Conservation (phyloP, 2,329 filamentous ascomycete species). For the Aureobasidium sp. region DNA sequence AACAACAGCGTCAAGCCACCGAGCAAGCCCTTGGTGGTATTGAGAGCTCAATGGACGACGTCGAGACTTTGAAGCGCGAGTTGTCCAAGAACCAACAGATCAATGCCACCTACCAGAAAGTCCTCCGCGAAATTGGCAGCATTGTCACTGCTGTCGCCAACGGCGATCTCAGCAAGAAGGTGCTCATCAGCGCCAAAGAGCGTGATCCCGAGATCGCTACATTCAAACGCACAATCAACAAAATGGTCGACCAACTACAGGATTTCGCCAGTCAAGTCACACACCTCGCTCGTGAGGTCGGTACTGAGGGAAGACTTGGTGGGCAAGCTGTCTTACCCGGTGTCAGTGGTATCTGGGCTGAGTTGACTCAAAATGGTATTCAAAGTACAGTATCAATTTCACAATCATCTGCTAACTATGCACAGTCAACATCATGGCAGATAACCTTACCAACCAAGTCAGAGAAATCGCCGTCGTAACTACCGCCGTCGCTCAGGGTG, state of each 20-base stretch:
- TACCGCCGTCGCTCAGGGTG: conserved; percentile 87
- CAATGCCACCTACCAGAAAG: conserved; percentile 97
- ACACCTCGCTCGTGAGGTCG: conserved; percentile 87
- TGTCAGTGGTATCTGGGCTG: conserved; percentile 95
- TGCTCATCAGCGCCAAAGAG: conserved; percentile 89
- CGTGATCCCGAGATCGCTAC: conserved; percentile 98
- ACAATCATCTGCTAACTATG: conserved; percentile 21
- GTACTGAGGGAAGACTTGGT: conserved; percentile 88
- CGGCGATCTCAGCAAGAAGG: conserved; percentile 93
- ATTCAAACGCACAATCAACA: conserved; percentile 97
- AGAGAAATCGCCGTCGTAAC: conserved; percentile 96
- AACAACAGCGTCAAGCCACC: conserved; percentile 78
- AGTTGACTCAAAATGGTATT: conserved; percentile 62
- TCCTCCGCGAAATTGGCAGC: conserved; percentile 89
- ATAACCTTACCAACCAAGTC: conserved; percentile 95
- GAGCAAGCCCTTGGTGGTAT: conserved; percentile 71
- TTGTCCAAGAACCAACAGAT: conserved; percentile 96
- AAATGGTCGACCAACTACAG: conserved; percentile 97
- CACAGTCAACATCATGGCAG: conserved; percentile 91
- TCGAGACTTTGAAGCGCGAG: conserved; percentile 83
- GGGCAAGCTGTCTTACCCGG: conserved; percentile 90
- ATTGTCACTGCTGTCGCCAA: conserved; percentile 95
- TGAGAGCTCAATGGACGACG: conserved; percentile 79
- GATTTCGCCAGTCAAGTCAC: conserved; percentile 96
- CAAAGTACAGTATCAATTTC: conserved; percentile 13